These are phyloP conservation scores for Colletotrichum sp. DNA, from an alignment of 2,329 filamentous ascomycete species.

Conservation along the genomic window DNA sequence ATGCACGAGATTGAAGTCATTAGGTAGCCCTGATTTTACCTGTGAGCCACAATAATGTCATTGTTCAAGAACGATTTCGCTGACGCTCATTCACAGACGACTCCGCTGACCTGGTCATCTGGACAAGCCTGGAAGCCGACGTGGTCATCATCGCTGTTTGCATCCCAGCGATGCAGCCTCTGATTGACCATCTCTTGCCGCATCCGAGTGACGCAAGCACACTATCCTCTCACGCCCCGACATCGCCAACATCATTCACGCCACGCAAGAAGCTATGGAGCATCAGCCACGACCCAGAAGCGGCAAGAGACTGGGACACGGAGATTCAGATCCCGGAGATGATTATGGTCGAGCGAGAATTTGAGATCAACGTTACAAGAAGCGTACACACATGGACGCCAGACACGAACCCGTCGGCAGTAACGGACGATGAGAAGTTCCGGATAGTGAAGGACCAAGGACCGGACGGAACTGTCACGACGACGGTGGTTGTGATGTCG, in stretches of 20 bases:
- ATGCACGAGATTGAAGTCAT: slow-evolving; percentile 37
- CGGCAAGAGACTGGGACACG: background rate
- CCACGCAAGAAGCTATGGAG: background rate
- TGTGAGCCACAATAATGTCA: slow-evolving; percentile 22
- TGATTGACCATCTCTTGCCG: slow-evolving; percentile 15
- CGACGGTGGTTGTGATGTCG: slow-evolving; percentile 6
- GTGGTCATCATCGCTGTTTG: slow-evolving; percentile 38
- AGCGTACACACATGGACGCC: background rate
- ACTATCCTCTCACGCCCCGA: background rate
- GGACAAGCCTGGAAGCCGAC: slow-evolving; percentile 32
- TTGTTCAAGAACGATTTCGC: fast-evolving
- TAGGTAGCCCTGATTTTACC: slow-evolving; percentile 27
- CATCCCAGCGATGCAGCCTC: slow-evolving; percentile 36
- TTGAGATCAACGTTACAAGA: background rate
- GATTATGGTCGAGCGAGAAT: slow-evolving; percentile 8
- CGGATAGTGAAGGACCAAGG: background rate
- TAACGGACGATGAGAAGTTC: background rate
- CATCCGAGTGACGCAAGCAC: background rate
- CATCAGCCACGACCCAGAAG: background rate
- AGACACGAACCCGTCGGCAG: background rate
- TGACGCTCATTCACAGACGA: background rate
- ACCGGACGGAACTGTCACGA: slow-evolving; percentile 1
- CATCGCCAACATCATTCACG: background rate
- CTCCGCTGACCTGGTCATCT: slow-evolving; percentile 3
- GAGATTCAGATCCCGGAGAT: background rate